Percentiles rank a stretch among this genome's conserved stretches.
These are phyloP conservation scores for Alternaria viburni DNA, from an alignment of 2,329 filamentous ascomycete genomes.

Conservation along the genomic window DNA sequence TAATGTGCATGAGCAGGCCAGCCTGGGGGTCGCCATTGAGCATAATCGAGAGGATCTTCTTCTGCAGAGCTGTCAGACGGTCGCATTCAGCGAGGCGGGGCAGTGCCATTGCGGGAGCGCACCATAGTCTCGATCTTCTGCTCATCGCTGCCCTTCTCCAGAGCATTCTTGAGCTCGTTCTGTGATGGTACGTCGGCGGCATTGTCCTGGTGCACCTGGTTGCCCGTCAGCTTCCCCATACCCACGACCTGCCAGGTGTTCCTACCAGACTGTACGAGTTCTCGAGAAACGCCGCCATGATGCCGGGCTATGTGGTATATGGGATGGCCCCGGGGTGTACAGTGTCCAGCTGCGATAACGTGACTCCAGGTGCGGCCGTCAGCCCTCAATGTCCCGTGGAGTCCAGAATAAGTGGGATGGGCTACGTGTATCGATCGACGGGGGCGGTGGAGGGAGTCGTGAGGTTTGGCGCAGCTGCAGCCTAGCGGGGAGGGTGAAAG, in stretches of 20 bases:
- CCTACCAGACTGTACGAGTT: constrained; percentile 85
- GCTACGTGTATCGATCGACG: constrained; percentile 42
- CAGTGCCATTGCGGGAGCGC: constrained; percentile 27
- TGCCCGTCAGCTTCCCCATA: constrained; percentile 38
- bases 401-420: constrained; percentile 39
- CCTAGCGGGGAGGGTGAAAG: constrained; percentile 8
- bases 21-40: constrained; percentile 97
- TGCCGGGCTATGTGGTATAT: constrained; percentile 47
- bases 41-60: constrained; percentile 95
- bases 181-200: constrained; percentile 87
- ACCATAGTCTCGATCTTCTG: constrained; percentile 81
- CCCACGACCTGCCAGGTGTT: constrained; percentile 35
- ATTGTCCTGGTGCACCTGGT: constrained; percentile 87
- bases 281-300: constrained; percentile 94
- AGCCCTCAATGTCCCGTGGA: constrained; percentile 39
- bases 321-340: constrained; percentile 5
- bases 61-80: constrained; percentile 51
- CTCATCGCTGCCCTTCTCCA: constrained; percentile 94
- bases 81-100: constrained; percentile 59
- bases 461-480: constrained; percentile 21
- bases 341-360: constrained; percentile 29
- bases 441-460: constrained; percentile 16
- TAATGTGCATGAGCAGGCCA: constrained; percentile 97
- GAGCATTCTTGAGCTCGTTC: constrained; percentile 88
- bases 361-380: constrained; percentile 37